Percentiles rank a stretch among this genome's conserved stretches.
Conservation (phyloP, 2,329 filamentous ascomycete genomes). For the Saccharata proteae region DNA sequence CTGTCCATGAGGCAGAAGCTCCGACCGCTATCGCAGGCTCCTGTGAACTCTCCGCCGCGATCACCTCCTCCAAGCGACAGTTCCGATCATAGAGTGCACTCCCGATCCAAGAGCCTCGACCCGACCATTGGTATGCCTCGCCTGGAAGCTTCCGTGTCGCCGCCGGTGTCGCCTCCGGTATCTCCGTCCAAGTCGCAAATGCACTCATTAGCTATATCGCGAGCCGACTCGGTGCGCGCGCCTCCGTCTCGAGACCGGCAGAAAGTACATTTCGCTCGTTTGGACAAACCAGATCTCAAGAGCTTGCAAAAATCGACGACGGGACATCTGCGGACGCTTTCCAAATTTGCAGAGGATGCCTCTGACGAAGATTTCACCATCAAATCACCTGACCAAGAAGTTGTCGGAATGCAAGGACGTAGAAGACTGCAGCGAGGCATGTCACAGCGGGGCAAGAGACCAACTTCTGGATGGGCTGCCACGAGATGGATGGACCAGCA, state of each 20-base stretch:
- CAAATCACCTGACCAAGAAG: constrained; percentile 66
- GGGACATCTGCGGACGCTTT: constrained; percentile 75
- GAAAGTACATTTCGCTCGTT: constrained; percentile 17
- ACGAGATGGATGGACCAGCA: constrained; percentile 99
- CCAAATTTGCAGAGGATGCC: constrained; percentile 58
- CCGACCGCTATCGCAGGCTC: constrained; percentile 36
- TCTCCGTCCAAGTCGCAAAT: constrained; percentile 31
- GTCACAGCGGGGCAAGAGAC: constrained; percentile 41
- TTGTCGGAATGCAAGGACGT: constrained; percentile 75
- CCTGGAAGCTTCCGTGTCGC: too few relatives aligned
- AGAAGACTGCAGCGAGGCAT: constrained; percentile 64
- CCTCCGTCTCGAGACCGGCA: constrained; percentile 15
- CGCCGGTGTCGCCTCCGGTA: too few relatives aligned
- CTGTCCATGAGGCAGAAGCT: constrained; percentile 46
- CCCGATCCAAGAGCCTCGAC: constrained; percentile 29
- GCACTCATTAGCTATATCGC: constrained; percentile 28
- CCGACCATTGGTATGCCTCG: constrained; percentile 1
- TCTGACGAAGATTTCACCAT: constrained; percentile 72
- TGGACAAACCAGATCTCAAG: constrained; percentile 51
- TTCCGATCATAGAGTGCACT: too few relatives aligned
- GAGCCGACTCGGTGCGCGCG: constrained; percentile 25
- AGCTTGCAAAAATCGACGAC: constrained; percentile 81
- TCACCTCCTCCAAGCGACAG: constrained; percentile 12
- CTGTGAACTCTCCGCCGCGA: constrained; percentile 17
- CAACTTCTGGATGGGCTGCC: constrained; percentile 53